These are phyloP conservation scores for Fraxinus sp. DNA, from an alignment of 305 asterid species.

Conservation along the genomic window DNA sequence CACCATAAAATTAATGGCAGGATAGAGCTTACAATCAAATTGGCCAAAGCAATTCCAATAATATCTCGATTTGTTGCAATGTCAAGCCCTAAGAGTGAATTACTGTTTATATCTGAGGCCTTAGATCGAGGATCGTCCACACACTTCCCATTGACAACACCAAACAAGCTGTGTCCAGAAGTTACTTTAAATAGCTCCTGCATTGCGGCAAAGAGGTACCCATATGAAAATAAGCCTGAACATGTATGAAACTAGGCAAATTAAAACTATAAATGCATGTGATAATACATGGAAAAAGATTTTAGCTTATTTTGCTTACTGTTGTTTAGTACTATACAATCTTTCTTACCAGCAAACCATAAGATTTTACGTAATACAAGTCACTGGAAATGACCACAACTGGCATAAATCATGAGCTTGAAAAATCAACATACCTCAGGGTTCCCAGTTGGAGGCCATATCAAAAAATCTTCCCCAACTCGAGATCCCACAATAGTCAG, in stretches of 20 bases:
- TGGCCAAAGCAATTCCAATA: conserved; percentile 90
- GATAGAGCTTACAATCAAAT: conserved; percentile 68
- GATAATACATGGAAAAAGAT: background rate
- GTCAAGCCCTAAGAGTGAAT: conserved; percentile 76
- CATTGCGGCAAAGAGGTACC: background rate
- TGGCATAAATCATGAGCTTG: background rate
- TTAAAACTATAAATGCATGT: too few species aligned
- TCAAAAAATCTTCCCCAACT: conserved; percentile 96
- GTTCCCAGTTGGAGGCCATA: conserved; percentile 92
- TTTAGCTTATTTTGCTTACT: background rate
- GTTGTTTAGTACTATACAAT: background rate
- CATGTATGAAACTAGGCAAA: too few species aligned
- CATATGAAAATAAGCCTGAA: too few species aligned
- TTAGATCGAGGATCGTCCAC: conserved; percentile 85
- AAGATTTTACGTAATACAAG: background rate
- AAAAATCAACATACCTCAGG: conserved; percentile 67
- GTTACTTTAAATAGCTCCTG: conserved; percentile 83
- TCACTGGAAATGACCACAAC: background rate
- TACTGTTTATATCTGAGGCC: conserved; percentile 87
- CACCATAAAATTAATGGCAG: background rate
- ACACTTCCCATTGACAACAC: conserved; percentile 85
- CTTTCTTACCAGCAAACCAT: background rate
- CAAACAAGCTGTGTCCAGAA: conserved; percentile 83
- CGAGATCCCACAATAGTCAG: conserved; percentile 91
- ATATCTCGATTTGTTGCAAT: conserved; percentile 88